Percentiles rank a stretch among this genome's conserved stretches.
Conservation (phyloP, 2,329 filamentous ascomycete genomes). For the Exophiala spinifera region DNA sequence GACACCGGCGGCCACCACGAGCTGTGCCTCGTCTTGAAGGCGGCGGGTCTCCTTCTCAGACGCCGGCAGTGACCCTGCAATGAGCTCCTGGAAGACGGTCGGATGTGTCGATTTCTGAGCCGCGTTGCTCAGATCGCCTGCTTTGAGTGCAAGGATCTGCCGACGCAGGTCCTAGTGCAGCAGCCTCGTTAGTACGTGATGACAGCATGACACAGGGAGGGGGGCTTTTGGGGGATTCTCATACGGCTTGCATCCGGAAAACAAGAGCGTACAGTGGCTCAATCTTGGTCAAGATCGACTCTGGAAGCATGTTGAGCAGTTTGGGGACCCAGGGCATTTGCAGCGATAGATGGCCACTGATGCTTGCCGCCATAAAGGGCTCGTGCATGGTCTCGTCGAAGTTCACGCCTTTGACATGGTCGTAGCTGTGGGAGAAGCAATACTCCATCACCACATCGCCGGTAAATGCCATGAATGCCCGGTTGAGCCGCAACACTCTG, state of each 20-base stretch:
- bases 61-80: conserved; percentile 36
- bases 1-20: conserved; percentile 32
- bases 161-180: conserved; percentile 22
- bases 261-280: conserved; percentile 19
- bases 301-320: conserved; percentile 13
- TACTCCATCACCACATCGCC: conserved; percentile 33
- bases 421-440: conserved; percentile 29
- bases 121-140: conserved; percentile 14
- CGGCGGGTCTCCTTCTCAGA: conserved; percentile 28
- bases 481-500: conserved; percentile 16
- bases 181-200: background rate
- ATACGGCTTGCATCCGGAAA: conserved; percentile 17
- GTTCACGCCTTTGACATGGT: conserved; percentile 25
- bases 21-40: conserved; percentile 33
- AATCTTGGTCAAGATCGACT: conserved; percentile 16
- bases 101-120: conserved; percentile 12
- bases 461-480: conserved; percentile 27
- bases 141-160: conserved; percentile 22
- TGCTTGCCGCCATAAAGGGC: conserved; percentile 27
- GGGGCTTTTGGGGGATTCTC: background rate
- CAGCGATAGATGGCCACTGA: conserved; percentile 23
- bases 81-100: conserved; percentile 33
- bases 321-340: conserved; percentile 28
- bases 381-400: conserved; percentile 29
- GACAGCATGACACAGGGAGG: background rate